phyloP scores from a whole-genome alignment of 345 rosid species.

The Draba incana region DNA sequence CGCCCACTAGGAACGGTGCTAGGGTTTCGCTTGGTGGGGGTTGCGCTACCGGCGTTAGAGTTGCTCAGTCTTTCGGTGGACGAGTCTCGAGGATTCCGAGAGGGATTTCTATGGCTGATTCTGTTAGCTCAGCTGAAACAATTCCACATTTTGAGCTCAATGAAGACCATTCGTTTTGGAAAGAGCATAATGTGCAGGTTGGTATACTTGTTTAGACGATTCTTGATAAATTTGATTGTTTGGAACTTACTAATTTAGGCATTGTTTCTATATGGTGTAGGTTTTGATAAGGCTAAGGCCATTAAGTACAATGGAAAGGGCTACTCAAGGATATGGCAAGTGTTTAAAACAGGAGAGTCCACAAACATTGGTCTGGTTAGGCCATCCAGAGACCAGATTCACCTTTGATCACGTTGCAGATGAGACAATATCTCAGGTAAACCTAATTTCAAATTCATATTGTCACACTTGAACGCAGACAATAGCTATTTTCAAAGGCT shows the following conservation, averaged over 20 bases:
- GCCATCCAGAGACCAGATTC: conserved; percentile 92
- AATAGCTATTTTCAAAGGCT: background rate
- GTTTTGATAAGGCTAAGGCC: conserved; percentile 90
- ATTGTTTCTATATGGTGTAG: conserved; percentile 42
- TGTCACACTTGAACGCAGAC: background rate
- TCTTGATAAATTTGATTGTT: background rate
- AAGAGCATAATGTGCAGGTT: conserved; percentile 93
- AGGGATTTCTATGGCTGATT: conserved; percentile 48
- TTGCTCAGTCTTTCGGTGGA: conserved; percentile 45
- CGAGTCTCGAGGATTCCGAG: conserved; percentile 60
- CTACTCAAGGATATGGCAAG: conserved; percentile 61
- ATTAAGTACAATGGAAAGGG: conserved; percentile 61
- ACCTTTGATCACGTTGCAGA: conserved; percentile 87
- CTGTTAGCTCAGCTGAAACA: conserved; percentile 47
- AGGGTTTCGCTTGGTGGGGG: conserved; percentile 64
- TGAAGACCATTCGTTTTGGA: conserved; percentile 79
- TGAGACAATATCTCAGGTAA: conserved; percentile 86
- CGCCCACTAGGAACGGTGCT: conserved; percentile 65
- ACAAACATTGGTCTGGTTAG: conserved; percentile 75
- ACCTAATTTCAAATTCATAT: conserved; percentile 1
- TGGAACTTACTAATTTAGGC: conserved; percentile 12
- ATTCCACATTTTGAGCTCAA: conserved; percentile 73
- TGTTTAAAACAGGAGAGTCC: conserved; percentile 86
- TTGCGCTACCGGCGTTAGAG: conserved; percentile 45
- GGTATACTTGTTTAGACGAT: conserved; percentile 1